These are phyloP conservation scores for Leishmania major DNA, from an alignment of 208 protist genomes.

Conservation along the genomic window DNA sequence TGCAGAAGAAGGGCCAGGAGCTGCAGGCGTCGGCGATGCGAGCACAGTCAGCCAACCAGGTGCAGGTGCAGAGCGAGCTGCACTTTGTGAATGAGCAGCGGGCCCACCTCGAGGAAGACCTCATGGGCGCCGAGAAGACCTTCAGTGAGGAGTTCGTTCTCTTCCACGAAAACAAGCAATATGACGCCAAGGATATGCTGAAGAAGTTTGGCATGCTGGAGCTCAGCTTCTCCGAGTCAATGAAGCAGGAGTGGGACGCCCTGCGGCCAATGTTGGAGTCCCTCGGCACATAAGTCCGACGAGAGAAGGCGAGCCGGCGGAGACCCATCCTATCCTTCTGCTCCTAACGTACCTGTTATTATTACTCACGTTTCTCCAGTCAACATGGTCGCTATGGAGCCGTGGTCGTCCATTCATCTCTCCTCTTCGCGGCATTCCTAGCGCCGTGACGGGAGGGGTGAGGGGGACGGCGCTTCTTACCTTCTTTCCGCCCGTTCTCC, in stretches of 20 bases:
- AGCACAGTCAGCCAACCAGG: constrained; percentile 27
- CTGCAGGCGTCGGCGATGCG: constrained; percentile 31
- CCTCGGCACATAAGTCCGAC: constrained; percentile 10
- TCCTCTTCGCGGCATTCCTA: neutral
- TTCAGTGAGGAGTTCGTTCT: constrained; percentile 73
- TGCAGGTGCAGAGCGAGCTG: constrained; percentile 41
- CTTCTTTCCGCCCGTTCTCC: neutral
- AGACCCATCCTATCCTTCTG: neutral
- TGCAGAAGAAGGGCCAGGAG: constrained; percentile 33
- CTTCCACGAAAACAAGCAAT: constrained; percentile 85
- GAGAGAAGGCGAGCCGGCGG: constrained; percentile 1
- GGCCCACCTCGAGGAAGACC: constrained; percentile 35
- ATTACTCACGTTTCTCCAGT: neutral
- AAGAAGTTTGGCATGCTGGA: constrained; percentile 79
- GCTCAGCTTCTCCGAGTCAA: constrained; percentile 66
- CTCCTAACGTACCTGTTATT: neutral
- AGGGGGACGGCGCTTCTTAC: neutral
- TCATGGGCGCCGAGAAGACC: constrained; percentile 33
- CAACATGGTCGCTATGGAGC: neutral
- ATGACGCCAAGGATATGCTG: constrained; percentile 80
- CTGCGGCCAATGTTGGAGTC: constrained; percentile 52
- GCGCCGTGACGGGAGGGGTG: neutral
- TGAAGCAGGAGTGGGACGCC: constrained; percentile 75
- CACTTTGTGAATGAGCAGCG: constrained; percentile 35
- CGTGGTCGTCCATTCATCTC: neutral